Evolutionary conservation across 2,329 filamentous ascomycete species (phyloP), one percentile per base, ranked within the genome.

Genomic region (Ceratocystis variospora): DNA sequence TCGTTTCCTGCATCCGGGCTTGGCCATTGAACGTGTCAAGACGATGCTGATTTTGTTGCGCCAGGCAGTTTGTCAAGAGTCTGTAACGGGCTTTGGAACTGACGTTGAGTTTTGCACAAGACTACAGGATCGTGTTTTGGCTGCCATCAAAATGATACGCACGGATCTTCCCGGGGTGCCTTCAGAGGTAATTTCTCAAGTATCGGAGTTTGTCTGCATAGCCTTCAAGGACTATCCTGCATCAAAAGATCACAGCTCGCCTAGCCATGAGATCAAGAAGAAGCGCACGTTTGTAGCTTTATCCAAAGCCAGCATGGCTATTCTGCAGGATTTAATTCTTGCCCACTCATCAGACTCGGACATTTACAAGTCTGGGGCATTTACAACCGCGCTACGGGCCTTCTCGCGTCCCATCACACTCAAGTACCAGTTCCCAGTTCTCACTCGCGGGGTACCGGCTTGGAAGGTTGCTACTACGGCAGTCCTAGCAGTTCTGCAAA

Each of bases 261-360:
- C 69, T 68, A 72, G 77, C 67, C 84, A 84, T 66, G 6, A 15
- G 28, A 59, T n/a, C 5, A 59, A 33, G 4, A 59, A 59, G 55
- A 59, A 37, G 22, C 88, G 90, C 5, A 96, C 90, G 0, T 97
- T 91, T 72, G 85, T 99, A 66, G 93, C 94, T 44, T 83, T 97
- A 72, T 90, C 92, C 0, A 96, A 94, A 74, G 83, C 84, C 22
- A 85, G 87, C 67, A 94, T 96, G 81, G 77, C 80, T 1, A 82
- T 90, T 59, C 75, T 95, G 1, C 80, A 88, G 69, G 77, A 76
- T 0, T 76, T 90, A 1, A 77, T 87, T 2, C 75, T 84, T 3
- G 76, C 78, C 17, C 85, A 89, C 69, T 81, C 84, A 0, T 74
- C 77, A 0, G 84, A 88, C 28, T 72, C 77, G n/a, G 84, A 88